phyloP scores from a whole-genome alignment of 352 stramenopile species.

The Phytophthora parvispora region DNA sequence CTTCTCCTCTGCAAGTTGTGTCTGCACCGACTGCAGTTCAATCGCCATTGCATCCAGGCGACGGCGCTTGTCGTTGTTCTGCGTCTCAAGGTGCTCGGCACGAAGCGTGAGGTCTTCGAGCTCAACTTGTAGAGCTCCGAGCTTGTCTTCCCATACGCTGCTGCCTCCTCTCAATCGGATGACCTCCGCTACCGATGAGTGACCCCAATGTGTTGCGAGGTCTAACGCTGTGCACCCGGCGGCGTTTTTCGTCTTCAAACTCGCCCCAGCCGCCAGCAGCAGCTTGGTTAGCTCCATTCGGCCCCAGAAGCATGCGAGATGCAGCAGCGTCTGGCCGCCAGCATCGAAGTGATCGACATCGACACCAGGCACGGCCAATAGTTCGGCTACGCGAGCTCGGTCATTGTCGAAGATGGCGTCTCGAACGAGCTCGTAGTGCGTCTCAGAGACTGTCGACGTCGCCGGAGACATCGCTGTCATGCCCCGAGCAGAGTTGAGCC shows the following conservation, averaged over 20 bases:
- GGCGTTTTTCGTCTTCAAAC: slow-evolving; percentile 80
- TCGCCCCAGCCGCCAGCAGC: slow-evolving; percentile 65
- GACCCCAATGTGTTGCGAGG: slow-evolving; percentile 79
- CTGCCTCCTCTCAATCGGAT: slow-evolving; percentile 69
- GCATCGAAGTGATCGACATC: slow-evolving; percentile 83
- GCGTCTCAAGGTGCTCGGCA: slow-evolving; percentile 30
- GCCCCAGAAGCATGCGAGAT: slow-evolving; percentile 81
- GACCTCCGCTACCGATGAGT: slow-evolving; percentile 75
- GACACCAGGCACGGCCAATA: slow-evolving; percentile 45
- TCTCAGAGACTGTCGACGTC: slow-evolving; percentile 37
- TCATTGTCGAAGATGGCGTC: slow-evolving; percentile 86
- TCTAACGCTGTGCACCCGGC: slow-evolving; percentile 76
- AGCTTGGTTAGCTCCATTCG: slow-evolving; percentile 73
- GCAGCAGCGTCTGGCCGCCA: slow-evolving; percentile 76
- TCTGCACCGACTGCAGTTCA: slow-evolving; percentile 52
- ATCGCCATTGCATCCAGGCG: slow-evolving; percentile 19
- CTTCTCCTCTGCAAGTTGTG: slow-evolving; percentile 58
- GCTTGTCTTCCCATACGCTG: slow-evolving; percentile 84
- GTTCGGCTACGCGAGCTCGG: slow-evolving; percentile 47
- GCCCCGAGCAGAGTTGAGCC: neutral
- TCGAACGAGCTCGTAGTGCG: slow-evolving; percentile 70
- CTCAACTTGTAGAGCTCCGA: slow-evolving; percentile 70
- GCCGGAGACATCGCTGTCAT: slow-evolving; percentile 11
- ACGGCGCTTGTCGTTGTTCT: slow-evolving; percentile 40
- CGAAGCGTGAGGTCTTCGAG: slow-evolving; percentile 58